These are phyloP conservation scores for Cairneyella variabilis DNA, from an alignment of 495 filamentous ascomycete species.

Conservation along the genomic window DNA sequence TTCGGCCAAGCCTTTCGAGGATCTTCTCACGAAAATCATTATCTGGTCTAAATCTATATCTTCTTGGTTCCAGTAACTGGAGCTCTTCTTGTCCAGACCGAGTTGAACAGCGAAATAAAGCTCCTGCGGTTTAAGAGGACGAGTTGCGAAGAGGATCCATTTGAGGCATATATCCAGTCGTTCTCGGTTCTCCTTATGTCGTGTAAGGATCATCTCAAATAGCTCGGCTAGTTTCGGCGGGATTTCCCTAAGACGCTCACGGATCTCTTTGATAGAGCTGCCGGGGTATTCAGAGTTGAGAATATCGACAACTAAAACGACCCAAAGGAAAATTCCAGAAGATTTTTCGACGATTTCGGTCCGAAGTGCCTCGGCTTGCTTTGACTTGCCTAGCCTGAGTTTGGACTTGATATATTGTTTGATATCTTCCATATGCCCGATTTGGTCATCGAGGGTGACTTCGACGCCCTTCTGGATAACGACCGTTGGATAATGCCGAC, in stretches of 20 bases:
- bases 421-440: slow-evolving; percentile 30
- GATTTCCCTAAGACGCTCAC: slow-evolving; percentile 31
- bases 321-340: slow-evolving; percentile 36
- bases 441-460: slow-evolving; percentile 31
- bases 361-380: slow-evolving; percentile 17
- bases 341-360: slow-evolving; percentile 29
- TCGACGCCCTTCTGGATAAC: slow-evolving; percentile 24
- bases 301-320: slow-evolving; percentile 34
- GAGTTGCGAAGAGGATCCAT: slow-evolving; percentile 35
- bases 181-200: slow-evolving; percentile 19
- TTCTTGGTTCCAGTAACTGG: slow-evolving; percentile 19
- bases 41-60: slow-evolving; percentile 27
- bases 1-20: slow-evolving; percentile 35
- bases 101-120: slow-evolving; percentile 33
- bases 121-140: slow-evolving; percentile 30
- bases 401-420: slow-evolving; percentile 27
- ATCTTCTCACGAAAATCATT: slow-evolving; percentile 26
- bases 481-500: slow-evolving; percentile 37
- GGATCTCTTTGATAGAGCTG: slow-evolving; percentile 23
- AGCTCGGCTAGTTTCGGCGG: slow-evolving; percentile 34
- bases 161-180: slow-evolving; percentile 28
- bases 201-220: slow-evolving; percentile 37
- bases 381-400: slow-evolving; percentile 24
- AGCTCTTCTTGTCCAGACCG: slow-evolving; percentile 13
- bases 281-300: slow-evolving; percentile 34